These are phyloP conservation scores for Gautieria morchelliformis DNA, from an alignment of 768 basidiomycete genomes.

Conservation along the genomic window DNA sequence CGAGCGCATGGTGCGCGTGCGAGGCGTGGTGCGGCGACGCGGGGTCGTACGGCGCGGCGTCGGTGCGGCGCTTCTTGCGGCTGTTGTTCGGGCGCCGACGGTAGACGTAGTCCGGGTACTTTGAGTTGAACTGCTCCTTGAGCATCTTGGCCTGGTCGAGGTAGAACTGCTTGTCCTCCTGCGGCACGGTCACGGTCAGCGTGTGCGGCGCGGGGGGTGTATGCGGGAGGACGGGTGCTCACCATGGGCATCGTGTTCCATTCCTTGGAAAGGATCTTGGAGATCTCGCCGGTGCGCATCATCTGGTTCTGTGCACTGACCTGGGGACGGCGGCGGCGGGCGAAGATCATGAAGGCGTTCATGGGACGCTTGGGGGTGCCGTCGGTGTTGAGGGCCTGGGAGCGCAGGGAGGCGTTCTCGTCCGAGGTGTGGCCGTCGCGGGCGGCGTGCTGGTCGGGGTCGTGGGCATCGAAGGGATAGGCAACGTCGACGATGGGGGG, in stretches of 20 bases:
- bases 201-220: constrained; percentile 4
- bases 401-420: constrained; percentile 43
- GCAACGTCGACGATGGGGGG: too few species aligned
- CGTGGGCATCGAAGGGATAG: too few species aligned
- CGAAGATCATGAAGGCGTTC: constrained; percentile 95
- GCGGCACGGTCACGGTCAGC: too few species aligned
- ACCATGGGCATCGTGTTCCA: constrained; percentile 77
- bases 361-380: constrained; percentile 86
- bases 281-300: constrained; percentile 85
- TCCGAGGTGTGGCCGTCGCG: constrained; percentile 23
- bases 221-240: not conserved
- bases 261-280: constrained; percentile 79
- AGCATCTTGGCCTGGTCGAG: constrained; percentile 78
- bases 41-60: constrained; percentile 15
- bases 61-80: constrained; percentile 47
- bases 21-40: constrained; percentile 2
- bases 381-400: constrained; percentile 75
- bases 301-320: constrained; percentile 81
- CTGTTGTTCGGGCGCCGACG: constrained; percentile 82
- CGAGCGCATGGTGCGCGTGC: constrained; percentile 14
- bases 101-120: constrained; percentile 87
- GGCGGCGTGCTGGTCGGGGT: too few species aligned
- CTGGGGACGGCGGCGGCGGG: constrained; percentile 70
- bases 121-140: constrained; percentile 77
- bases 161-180: constrained; percentile 82